Evolutionary conservation across 257 asterid genomes (phyloP), one percentile per base, ranked within the genome.

Genomic region (Solanum sejunctum): DNA sequence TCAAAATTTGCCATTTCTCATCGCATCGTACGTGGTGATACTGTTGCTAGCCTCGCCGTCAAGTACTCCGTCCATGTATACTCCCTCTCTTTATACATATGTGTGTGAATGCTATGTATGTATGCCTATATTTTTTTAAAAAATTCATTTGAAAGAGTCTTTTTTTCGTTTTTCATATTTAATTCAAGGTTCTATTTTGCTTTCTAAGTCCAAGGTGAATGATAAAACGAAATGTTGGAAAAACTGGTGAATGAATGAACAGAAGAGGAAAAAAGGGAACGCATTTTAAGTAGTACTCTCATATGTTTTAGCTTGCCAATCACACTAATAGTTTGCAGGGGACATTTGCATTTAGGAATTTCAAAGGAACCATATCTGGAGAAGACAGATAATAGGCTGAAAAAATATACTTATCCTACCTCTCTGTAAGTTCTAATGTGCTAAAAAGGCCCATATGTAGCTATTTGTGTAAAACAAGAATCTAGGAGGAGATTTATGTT

Each of bases 41-140:
- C 95, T 36, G 89, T 95, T 41, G 93, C 98, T 77, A 92, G 98
- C 90, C 98, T 96, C n/a, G 99, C 99, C 63, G 97, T 96, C 60
- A 93, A 90, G 89, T 96, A 96, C 91, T 90, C 98, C 16, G 98
- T 94, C 75, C 99, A 96, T 97, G 99, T 96, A 89, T 60, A 49
- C 12, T 69, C 78, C 39, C 43, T n/a, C 20, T 32, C 36, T 4
- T 6, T 21, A n/a, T 32, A 12, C 12, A 21, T 78, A 6, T 64
- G 23, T 20, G 13, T 57, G 66, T 55, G 10, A 21, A 56, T 67
- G 7, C 51, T 41, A 10, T 7, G 17, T 66, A 1, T 72, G 12
- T 45, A 7, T 52, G 4, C 21, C 5, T 70, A 21, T 20, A 6
- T 20, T n/a, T 49, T 23, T 58, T 84, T 9, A 1, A 0, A 32